Evolutionary conservation across 768 basidiomycete genomes (phyloP), one percentile per base, ranked within the genome.

Genomic region (Phylloporus scabripes): DNA sequence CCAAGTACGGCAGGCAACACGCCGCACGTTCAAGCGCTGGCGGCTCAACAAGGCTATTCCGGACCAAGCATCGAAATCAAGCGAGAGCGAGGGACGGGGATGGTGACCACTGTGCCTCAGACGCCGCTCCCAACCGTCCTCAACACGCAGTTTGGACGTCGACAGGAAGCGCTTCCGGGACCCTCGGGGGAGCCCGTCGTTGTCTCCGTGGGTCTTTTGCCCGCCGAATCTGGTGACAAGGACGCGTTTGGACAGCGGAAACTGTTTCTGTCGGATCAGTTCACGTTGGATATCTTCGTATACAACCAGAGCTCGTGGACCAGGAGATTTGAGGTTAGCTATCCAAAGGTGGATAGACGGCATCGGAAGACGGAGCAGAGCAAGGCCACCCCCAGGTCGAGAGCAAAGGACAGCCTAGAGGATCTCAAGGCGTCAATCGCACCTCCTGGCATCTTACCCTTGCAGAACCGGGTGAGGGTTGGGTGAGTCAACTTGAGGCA

Each of bases 281-380:
- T 93, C 62, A 83, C 82, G 44, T 66, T 93, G 58, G 90, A 93
- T 52, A 83, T 92, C 3, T 92, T 93, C 58, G 87, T 92, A 47
- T 92, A 85, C 58, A 93, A 92, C 59, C 84, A 83, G 67, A 83
- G 80, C 39, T 71, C 78, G 38, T 82, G 85, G 81, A 82, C 81
- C 44, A 75, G 89, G 50, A 65, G 87, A 55, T 87, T 92, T 55
- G 88, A 90, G 66, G 74, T 92, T 32, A 82, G 77, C 26, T 84
- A 78, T 64, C 83, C 84, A 2, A 76, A 82, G 57, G 70, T 72
- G 28, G 64, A 77, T 49, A 70, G 74, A 58, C 68, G 78, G 46
- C 62, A 61, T 43, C 61, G 67, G 43, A 72, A 70, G 50, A 65
- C 63, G 12, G 71, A 52, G 9, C 69, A 62, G 56, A 67, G 51